A percentile compares a stretch with the other conserved stretches of the same genome.
These are phyloP conservation scores for Malus hybrid DNA, from an alignment of 331 rosid genomes.

Conservation along the genomic window DNA sequence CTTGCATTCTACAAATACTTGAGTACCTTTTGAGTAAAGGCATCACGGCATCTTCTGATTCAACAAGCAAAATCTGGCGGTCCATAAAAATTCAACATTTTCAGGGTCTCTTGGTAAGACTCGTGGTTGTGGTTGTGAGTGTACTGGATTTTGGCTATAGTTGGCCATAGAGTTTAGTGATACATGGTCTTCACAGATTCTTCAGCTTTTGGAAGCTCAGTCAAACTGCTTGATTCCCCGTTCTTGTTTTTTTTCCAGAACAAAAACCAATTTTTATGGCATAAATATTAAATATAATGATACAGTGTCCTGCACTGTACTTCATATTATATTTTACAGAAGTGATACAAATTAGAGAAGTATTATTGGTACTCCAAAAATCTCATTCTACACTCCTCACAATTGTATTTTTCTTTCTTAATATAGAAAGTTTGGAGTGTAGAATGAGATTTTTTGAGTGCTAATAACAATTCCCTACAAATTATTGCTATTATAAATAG, in stretches of 20 bases:
- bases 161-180: not conserved
- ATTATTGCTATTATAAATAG: too few species aligned
- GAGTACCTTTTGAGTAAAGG: too few species aligned
- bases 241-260: not conserved
- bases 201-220: conserved; percentile 20
- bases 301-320: not conserved
- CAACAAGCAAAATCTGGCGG: not conserved
- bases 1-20: too few species aligned
- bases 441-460: too few species aligned
- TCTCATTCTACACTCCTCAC: too few species aligned
- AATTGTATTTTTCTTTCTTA: too few species aligned
- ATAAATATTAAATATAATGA: not conserved
- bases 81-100: not conserved
- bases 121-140: not conserved
- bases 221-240: conserved; percentile 40
- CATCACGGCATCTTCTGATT: not conserved
- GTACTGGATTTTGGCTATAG: not conserved
- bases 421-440: too few species aligned
- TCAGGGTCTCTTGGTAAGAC: not conserved
- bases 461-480: too few species aligned
- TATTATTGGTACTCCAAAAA: too few species aligned
- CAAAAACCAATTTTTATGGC: not conserved
- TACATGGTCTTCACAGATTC: not conserved
- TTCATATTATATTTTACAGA: not conserved
- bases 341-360: not conserved